Base-by-base conservation (phyloP, 768 basidiomycete genomes). In the Phaeotremella skinneri region DNA sequence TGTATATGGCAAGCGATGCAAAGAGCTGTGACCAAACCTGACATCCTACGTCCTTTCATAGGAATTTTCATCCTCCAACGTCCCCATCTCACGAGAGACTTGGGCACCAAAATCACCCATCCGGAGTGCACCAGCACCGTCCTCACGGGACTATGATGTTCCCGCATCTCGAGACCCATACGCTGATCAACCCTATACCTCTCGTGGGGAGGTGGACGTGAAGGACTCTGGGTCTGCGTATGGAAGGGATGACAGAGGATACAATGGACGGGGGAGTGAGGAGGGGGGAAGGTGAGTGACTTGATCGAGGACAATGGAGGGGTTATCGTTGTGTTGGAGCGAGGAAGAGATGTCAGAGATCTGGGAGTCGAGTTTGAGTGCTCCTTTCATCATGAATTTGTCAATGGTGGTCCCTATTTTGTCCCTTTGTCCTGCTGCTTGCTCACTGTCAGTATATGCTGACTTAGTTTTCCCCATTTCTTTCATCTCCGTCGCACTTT, bases 61-160 rank as follows among this genome's bases (percentile, higher is more conserved):
- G 70, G 68, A 67, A 41, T 69, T 69, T 53, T 72, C 67, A n/a
- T 62, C 65, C 4, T 61, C 70, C 49, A 62, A 69, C 52, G 67
- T 66, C 43, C 67, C 67, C 16, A 61, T 69, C 21, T 64, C 70
- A 14, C 41, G 68, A 41, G 68, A 70, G 26, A 67, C 68, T 14
- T 70, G 68, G 68, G 68, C 68, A 31, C 68, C 68, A 34, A 49
- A 58, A 32, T 67, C 65, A 1, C 65, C 43, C 43, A 20, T 45
- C 43, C 13, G 21, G 21, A 45, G n/a, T 9, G 11, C 43, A 14
- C 13, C 21, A 14, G 13, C 64, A 30, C 57, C 59, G 0, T 27
- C 54, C 26, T 31, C 50, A 9, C 7, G 21, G 37, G 29, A 31
- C 11, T 34, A 9, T 29, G n/a, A 6, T 43, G 23, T 16, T 4